These are phyloP conservation scores for Boechera stricta DNA, from an alignment of 345 rosid species.

Conservation along the genomic window DNA sequence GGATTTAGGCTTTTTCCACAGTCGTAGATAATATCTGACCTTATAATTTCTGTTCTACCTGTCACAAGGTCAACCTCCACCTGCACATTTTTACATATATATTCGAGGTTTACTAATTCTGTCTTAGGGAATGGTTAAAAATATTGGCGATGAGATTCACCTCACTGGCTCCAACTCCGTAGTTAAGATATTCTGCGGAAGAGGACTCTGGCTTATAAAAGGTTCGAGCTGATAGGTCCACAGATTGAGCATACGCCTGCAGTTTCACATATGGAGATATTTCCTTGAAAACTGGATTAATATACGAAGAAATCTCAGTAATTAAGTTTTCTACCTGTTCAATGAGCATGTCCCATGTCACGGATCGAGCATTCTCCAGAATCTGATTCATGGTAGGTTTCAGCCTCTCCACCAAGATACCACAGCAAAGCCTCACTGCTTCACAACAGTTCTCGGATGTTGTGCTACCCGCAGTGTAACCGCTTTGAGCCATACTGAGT, in stretches of 20 bases:
- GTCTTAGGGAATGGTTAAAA: background rate
- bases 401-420: constrained; percentile 68
- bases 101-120: background rate
- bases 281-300: background rate
- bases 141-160: constrained; percentile 50
- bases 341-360: constrained; percentile 75
- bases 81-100: constrained; percentile 47
- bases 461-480: constrained; percentile 81
- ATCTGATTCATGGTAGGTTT: constrained; percentile 53
- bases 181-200: constrained; percentile 68
- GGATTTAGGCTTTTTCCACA: constrained; percentile 70
- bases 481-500: constrained; percentile 74
- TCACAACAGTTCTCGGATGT: constrained; percentile 87
- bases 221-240: constrained; percentile 67
- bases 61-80: constrained; percentile 86
- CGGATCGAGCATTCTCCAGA: constrained; percentile 52
- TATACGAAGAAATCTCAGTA: background rate
- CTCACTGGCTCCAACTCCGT: constrained; percentile 94
- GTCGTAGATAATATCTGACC: constrained; percentile 46
- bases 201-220: constrained; percentile 59
- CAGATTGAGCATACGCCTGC: constrained; percentile 70
- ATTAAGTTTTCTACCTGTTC: constrained; percentile 55
- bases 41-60: constrained; percentile 58
- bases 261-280: constrained; percentile 18
- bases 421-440: constrained; percentile 78